Evolutionary conservation across 225 moss, liverwort and hornwort species (phyloP), one percentile per base, ranked within the genome.

Genomic region (Lunularia cruciata): DNA sequence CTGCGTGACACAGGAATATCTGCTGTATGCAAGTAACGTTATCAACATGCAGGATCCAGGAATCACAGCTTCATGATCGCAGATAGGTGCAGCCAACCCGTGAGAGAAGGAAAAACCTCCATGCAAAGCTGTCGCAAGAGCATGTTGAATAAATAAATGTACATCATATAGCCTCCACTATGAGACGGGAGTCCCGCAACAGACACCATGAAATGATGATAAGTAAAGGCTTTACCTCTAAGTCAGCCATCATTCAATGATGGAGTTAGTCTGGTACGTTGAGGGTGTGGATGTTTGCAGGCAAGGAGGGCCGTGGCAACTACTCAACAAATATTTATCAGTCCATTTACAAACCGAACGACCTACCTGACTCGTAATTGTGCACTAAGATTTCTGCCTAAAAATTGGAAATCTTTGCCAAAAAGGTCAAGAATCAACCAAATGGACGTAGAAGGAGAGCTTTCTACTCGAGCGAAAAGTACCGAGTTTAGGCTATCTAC

Each of bases 341-440:
- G 48, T 67, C 34, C 67, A 67, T 67, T 67, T 67, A 67, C 67
- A 67, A 51, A 67, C 49, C 67, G 34, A 49, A 48, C 47, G 34
- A 34, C 67, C 67, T 34, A 51, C 65, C 49, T 33, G n/a, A 67
- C 49, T 49, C 35, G 49, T 33, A 67, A 67, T 1, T 67, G 51
- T 20, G 67, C 45, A 6, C 63, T 46, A 64, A 60, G 43, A 64
- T 64, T 46, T 67, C 67, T 67, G 67, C 34, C 67, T 51, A 67
- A 4, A 12, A 42, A 69, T 26, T 42, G 40, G 31, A 69, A 69
- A 57, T 30, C 55, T 37, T 67, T 37, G 45, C 49, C 67, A 39
- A 61, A 40, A 31, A 43, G 42, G 28, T 25, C 59, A 60, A 60
- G 28, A 47, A 19, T 46, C 45, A 25, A 19, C 46, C 46, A 25